Conservation (phyloP, 306 rosid genomes). For the Trichosanthes cucumerina region DNA sequence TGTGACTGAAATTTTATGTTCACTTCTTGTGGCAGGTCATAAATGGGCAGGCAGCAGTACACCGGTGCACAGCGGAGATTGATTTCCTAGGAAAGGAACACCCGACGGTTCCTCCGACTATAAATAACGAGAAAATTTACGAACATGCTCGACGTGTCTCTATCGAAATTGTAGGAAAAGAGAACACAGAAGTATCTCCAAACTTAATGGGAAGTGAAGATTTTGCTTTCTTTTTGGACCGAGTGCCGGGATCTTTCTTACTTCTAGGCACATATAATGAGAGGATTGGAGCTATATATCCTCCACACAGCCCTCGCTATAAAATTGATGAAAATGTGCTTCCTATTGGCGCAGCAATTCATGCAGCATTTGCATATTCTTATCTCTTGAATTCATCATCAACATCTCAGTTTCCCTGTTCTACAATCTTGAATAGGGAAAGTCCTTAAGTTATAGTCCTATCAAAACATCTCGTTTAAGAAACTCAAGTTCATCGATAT, state of each 20-base stretch:
- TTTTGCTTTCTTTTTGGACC: constrained; percentile 70
- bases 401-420: constrained; percentile 11
- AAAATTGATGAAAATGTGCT: constrained; percentile 55
- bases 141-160: constrained; percentile 38
- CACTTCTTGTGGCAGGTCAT: constrained; percentile 34
- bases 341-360: constrained; percentile 79
- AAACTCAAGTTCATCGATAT: not conserved
- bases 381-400: constrained; percentile 38
- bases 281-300: constrained; percentile 40
- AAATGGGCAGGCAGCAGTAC: constrained; percentile 62
- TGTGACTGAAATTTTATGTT: not conserved
- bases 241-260: constrained; percentile 63
- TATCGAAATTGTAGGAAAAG: constrained; percentile 52
- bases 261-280: constrained; percentile 54
- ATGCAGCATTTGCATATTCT: constrained; percentile 73
- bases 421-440: not conserved
- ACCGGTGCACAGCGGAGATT: constrained; percentile 58
- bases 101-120: constrained; percentile 62
- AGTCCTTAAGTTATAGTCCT: not conserved
- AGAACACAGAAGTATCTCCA: constrained; percentile 39
- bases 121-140: constrained; percentile 50
- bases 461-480: not conserved
- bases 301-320: constrained; percentile 58
- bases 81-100: constrained; percentile 53
- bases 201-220: constrained; percentile 75